Conservation (phyloP, 805 yeast species). For the Pichia nakasei region DNA sequence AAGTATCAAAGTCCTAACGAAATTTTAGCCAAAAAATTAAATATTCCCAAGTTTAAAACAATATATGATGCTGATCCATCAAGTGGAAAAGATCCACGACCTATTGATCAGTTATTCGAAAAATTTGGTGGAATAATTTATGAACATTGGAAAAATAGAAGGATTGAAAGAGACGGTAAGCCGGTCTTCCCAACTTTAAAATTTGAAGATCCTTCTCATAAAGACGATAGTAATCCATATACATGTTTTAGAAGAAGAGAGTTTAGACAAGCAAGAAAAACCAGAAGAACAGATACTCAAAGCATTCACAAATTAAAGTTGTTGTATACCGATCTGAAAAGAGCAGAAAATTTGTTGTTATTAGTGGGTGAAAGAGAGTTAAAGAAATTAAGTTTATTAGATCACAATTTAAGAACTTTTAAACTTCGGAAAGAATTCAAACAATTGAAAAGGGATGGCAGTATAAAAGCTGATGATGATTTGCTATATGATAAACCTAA, state of each 20-base stretch:
- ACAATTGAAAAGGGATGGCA: conserved; percentile 61
- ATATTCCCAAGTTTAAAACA: conserved; percentile 49
- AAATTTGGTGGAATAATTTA: conserved; percentile 61
- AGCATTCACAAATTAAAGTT: conserved; percentile 75
- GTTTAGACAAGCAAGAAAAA: conserved; percentile 89
- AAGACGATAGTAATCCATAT: conserved; percentile 91
- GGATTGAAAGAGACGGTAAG: conserved; percentile 61
- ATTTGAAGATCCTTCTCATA: conserved; percentile 72
- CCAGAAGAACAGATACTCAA: conserved; percentile 87
- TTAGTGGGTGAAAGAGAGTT: conserved; percentile 70
- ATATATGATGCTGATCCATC: conserved; percentile 39
- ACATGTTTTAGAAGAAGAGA: conserved; percentile 94
- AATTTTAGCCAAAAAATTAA: conserved; percentile 50
- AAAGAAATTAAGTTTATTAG: conserved; percentile 49
- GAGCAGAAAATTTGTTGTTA: conserved; percentile 61
- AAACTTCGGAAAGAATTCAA: conserved; percentile 66
- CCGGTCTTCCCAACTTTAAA: conserved; percentile 65
- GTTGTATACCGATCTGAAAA: conserved; percentile 66
- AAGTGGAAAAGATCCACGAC: conserved; percentile 31
- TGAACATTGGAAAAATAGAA: conserved; percentile 73
- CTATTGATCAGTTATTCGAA: conserved; percentile 40
- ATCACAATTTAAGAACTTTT: conserved; percentile 59
- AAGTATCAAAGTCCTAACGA: conserved; percentile 40
- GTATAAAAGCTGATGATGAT: conserved; percentile 74
- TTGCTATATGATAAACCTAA: conserved; percentile 55